Conservation (phyloP, 179 eudicot species). For the Spergularia azorica region DNA sequence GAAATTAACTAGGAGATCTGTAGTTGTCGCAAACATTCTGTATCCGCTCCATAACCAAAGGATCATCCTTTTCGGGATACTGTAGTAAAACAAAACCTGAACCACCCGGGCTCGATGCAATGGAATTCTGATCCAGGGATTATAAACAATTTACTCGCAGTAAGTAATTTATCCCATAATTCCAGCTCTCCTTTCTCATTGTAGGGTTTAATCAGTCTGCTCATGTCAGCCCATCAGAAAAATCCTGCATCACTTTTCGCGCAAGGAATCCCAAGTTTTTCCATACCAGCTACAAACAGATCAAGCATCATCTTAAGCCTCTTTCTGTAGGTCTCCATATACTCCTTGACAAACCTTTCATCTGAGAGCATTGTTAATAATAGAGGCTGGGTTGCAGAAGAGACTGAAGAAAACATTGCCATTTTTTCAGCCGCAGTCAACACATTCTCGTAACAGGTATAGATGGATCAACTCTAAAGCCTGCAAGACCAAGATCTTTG, state of each 20-base stretch:
- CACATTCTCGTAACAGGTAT: slow-evolving; percentile 62
- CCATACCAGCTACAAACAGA: slow-evolving; percentile 57
- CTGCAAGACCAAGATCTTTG: slow-evolving; percentile 72
- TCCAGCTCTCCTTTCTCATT: slow-evolving; percentile 81
- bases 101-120: slow-evolving; percentile 91
- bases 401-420: slow-evolving; percentile 66
- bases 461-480: slow-evolving; percentile 69
- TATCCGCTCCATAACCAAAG: slow-evolving; percentile 50
- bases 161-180: slow-evolving; percentile 68
- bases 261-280: slow-evolving; percentile 54
- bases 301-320: slow-evolving; percentile 50
- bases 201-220: slow-evolving; percentile 53
- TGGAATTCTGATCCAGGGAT: slow-evolving; percentile 83
- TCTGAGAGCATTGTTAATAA: slow-evolving; percentile 69
- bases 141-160: slow-evolving; percentile 56
- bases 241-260: slow-evolving; percentile 67
- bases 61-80: slow-evolving; percentile 54
- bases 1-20: background rate
- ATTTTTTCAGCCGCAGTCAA: slow-evolving; percentile 63
- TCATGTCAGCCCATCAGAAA: slow-evolving; percentile 81
- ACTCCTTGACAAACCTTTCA: slow-evolving; percentile 44
- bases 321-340: slow-evolving; percentile 38
- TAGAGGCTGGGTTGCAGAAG: slow-evolving; percentile 71
- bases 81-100: slow-evolving; percentile 76
- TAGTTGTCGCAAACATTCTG: background rate